Conservation (phyloP, 176 grass and related monocot species). For the Musa acuminata region DNA sequence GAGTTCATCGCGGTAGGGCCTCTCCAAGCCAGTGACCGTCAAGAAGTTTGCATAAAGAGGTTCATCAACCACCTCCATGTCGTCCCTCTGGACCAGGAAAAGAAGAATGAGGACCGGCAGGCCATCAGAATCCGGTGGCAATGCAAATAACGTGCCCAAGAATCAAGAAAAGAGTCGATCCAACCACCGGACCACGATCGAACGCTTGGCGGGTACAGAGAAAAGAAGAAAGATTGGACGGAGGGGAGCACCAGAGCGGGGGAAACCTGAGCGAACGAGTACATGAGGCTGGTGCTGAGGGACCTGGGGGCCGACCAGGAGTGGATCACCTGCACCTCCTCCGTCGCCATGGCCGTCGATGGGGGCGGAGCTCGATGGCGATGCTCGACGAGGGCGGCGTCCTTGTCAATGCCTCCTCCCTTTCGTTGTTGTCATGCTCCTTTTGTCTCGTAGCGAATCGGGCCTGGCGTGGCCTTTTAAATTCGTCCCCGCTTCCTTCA, state of each 20-base stretch:
- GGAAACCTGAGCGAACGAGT: constrained; percentile 83
- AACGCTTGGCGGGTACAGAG: neutral
- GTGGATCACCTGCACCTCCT: constrained; percentile 66
- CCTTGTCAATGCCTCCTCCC: neutral
- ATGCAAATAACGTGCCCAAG: neutral
- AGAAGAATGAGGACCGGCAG: neutral
- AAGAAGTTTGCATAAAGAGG: constrained; percentile 90
- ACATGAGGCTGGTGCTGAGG: constrained; percentile 99
- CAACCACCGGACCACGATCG: neutral
- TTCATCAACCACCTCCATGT: constrained; percentile 86
- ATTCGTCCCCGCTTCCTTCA: too few species aligned
- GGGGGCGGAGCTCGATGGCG: constrained; percentile 1
- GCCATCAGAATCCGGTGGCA: neutral
- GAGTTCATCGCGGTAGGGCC: constrained; percentile 69
- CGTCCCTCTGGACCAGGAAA: constrained; percentile 51
- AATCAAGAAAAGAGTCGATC: neutral
- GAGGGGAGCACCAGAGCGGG: neutral
- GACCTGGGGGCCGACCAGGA: constrained; percentile 90
- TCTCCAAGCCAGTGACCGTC: constrained; percentile 43
- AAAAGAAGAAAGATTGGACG: neutral
- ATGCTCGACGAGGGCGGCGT: neutral
- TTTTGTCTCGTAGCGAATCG: too few species aligned
- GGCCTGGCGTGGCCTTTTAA: too few species aligned
- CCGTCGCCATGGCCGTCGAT: constrained; percentile 25
- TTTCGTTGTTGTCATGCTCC: neutral